Conservation (phyloP, 2,329 filamentous ascomycete species). For the Aspergillus latus region DNA sequence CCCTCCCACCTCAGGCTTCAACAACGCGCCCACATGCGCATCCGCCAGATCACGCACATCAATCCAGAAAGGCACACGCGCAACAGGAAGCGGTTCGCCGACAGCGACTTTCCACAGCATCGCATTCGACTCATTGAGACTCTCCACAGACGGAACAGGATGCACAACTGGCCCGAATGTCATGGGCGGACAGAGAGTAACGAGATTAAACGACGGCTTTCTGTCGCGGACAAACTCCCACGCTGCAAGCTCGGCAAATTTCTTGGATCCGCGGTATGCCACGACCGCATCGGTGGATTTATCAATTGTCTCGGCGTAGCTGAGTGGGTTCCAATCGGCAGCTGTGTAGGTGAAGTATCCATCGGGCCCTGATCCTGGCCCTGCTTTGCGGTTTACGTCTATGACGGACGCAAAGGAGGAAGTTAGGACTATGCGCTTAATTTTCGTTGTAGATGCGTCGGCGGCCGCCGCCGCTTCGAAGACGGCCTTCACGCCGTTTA, state of each 20-base stretch:
- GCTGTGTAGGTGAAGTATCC: constrained; percentile 29
- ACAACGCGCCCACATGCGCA: constrained; percentile 45
- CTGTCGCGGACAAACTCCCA: constrained; percentile 35
- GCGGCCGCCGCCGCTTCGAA: constrained; percentile 30
- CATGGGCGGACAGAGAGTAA: constrained; percentile 48
- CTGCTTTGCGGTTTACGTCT: constrained; percentile 16
- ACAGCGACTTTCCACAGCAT: constrained; percentile 44
- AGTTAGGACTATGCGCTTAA: constrained; percentile 30
- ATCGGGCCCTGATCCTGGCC: background rate
- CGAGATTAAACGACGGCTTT: constrained; percentile 43
- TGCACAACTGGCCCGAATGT: constrained; percentile 48
- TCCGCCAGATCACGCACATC: constrained; percentile 49
- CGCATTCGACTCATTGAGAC: constrained; percentile 47
- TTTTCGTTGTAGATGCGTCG: constrained; percentile 16
- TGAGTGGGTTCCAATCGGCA: constrained; percentile 34
- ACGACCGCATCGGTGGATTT: constrained; percentile 23
- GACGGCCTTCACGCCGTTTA: constrained; percentile 48
- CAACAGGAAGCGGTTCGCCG: constrained; percentile 37
- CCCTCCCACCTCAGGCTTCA: constrained; percentile 30
- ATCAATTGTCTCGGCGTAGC: constrained; percentile 27
- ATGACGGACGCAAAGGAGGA: constrained; percentile 34
- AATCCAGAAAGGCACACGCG: constrained; percentile 38
- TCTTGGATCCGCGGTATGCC: constrained; percentile 36
- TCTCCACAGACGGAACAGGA: constrained; percentile 33
- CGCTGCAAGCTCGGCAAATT: constrained; percentile 32